Base-by-base conservation (phyloP, 2,329 filamentous ascomycete species). In the Botrytis fabae region DNA sequence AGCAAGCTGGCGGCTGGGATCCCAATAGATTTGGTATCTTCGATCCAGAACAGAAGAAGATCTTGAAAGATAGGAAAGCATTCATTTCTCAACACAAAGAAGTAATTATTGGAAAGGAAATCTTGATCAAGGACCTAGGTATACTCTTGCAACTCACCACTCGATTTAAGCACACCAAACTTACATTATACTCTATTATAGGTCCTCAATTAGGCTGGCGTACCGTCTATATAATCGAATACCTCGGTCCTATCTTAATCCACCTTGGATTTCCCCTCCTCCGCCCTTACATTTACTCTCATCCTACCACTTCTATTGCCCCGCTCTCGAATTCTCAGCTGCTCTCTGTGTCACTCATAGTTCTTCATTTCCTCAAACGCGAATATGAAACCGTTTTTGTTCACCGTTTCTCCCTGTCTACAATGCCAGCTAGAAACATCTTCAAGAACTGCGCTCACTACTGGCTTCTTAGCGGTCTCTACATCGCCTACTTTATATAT, bases 401-500 rank as follows among this genome's bases (percentile, higher is more conserved):
- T 75, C 96, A 99, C 86, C 94, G 93, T 81, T 99, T 99, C 86
- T 95, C 94, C 73, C 90, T 92, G 75, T 93, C 92, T 80, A 99
- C 96, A 66, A 99, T 99, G 96, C 96, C 96, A 28, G 87, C 89
- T 73, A 85, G 84, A 80, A 97, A 97, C 86, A 93, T 99, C 81
- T 92, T 98, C 88, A 96, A 95, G 84, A 99, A 99, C 87, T 94
- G 91, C 77, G 89, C 88, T 77, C 95, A 98, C 86, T 99, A 99
- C 89, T 99, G 96, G 96, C 80, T 91, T 48, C 83, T 95, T 72
- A 91, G 92, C 7, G 96, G 96, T 66, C 81, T 94, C 40, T 89
- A 96, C 79, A 90, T 95, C 79, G 93, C 93, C 62, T 92, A 92
- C 84, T 95, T 92, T 86, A 89, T 96, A 79, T 98, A 98, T 85